Evolutionary conservation across 805 yeast genomes (phyloP), one percentile per base, ranked within the genome.

Genomic region (Candida sonorensis): DNA sequence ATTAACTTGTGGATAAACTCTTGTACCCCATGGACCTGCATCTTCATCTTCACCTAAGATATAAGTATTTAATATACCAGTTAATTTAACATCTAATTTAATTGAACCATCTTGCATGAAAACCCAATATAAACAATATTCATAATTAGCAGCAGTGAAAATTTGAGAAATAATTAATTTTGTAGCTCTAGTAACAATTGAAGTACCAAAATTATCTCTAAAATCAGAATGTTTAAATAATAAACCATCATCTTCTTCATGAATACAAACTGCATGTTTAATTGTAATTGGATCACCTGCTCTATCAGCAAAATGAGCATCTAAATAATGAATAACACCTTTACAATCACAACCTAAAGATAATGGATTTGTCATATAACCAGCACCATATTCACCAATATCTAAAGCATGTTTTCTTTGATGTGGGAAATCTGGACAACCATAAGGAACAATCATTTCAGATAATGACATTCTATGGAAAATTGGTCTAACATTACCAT

Each of bases 341-440:
- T 82, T 81, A 65, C 92, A 82, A 58, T 82, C 92, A 56, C 92
- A 82, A 26, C 90, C 90, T 34, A 81, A 68, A 14, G 81, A 62
- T 43, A 82, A 67, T 21, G 88, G 83, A 61, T 82, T 82, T 33
- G 92, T 78, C 77, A 82, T 76, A 64, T 75, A 75, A 51, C 92
- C 92, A 41, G 87, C 90, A 62, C 92, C 92, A 55, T 81, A 81
- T 58, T 82, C 92, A 56, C 92, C 92, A 45, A 82, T 75, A 61
- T 82, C 92, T 59, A 82, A 74, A 27, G 92, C 92, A 50, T 82
- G 92, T 60, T 82, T 82, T 62, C 92, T 70, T 53, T 81, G 87
- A 55, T 81, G 90, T 35, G 87, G 88, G 62, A 69, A 76, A 44
- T 74, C 80, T 37, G 92, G 92, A 40, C 67, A 66, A 34, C 92